These are phyloP conservation scores for Pisolithus albus DNA, from an alignment of 768 basidiomycete genomes.

Conservation along the genomic window DNA sequence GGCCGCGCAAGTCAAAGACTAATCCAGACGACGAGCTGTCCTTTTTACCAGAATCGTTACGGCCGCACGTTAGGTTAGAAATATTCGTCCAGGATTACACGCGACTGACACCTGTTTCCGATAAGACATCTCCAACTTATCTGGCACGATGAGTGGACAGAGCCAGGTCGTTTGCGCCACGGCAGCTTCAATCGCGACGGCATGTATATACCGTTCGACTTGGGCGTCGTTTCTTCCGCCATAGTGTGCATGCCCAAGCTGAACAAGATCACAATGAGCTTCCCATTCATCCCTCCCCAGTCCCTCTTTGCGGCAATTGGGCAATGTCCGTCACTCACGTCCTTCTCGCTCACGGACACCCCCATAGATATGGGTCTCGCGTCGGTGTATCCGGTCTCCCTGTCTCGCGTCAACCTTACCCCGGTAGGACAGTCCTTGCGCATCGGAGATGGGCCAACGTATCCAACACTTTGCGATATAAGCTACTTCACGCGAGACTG, in stretches of 20 bases:
- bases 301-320: conserved; percentile 23
- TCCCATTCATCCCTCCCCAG: conserved; percentile 27
- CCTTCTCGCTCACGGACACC: conserved; percentile 27
- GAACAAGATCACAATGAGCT: conserved; percentile 21
- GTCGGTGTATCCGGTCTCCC: conserved; percentile 21
- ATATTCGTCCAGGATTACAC: background rate
- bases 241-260: conserved; percentile 27
- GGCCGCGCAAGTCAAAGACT: conserved; percentile 26
- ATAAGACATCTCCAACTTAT: conserved; percentile 26
- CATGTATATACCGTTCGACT: conserved; percentile 24
- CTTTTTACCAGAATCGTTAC: conserved; percentile 25
- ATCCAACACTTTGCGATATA: conserved; percentile 26
- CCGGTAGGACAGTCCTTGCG: conserved; percentile 30
- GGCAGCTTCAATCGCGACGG: conserved; percentile 27
- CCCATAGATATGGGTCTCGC: conserved; percentile 30
- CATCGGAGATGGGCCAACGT: conserved; percentile 28
- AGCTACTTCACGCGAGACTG: conserved; percentile 31
- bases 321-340: conserved; percentile 20
- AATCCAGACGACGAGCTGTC: conserved; percentile 19
- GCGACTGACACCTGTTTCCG: background rate
- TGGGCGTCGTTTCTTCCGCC: conserved; percentile 20
- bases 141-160: conserved; percentile 33
- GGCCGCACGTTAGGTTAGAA: conserved; percentile 25
- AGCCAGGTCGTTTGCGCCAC: conserved; percentile 28
- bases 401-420: conserved; percentile 22